A percentile compares a stretch with the other conserved stretches of the same genome.
These are phyloP conservation scores for Diaporthe destruens DNA, from an alignment of 2,329 filamentous ascomycete species.

Conservation along the genomic window DNA sequence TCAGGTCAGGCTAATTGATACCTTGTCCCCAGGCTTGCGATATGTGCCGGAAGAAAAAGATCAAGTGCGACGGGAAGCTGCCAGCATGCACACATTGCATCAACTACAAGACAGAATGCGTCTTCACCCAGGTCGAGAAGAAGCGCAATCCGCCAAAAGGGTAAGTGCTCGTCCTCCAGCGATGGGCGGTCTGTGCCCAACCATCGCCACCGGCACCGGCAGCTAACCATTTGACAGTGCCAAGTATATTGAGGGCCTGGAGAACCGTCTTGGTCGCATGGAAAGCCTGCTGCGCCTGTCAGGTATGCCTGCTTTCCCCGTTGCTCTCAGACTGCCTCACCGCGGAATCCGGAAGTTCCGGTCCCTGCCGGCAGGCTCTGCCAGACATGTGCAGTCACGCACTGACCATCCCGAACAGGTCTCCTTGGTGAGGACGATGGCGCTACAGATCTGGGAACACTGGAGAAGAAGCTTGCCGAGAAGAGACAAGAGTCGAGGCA, in stretches of 20 bases:
- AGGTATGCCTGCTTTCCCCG: constrained; percentile 58
- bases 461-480: constrained; percentile 81
- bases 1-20: constrained; percentile 24
- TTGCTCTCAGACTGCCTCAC: not conserved
- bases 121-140: constrained; percentile 99
- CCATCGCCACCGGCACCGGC: not conserved
- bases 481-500: constrained; percentile 66
- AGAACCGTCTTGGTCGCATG: constrained; percentile 96
- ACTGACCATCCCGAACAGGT: constrained; percentile 57
- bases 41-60: constrained; percentile 97
- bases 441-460: constrained; percentile 85
- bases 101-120: constrained; percentile 98
- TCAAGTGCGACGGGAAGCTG: constrained; percentile 97
- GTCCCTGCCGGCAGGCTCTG: constrained; percentile 17
- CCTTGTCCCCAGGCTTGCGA: constrained; percentile 79
- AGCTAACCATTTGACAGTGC: constrained; percentile 67
- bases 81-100: constrained; percentile 95
- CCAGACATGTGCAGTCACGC: constrained; percentile 46
- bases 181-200: constrained; percentile 17
- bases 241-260: constrained; percentile 97
- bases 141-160: constrained; percentile 97
- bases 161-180: constrained; percentile 62
- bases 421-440: constrained; percentile 89
- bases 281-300: constrained; percentile 90
- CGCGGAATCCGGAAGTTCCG: constrained; percentile 13